A percentile compares a stretch with the other conserved stretches of the same genome.
Evolutionary conservation across 164 flowering plant species (phyloP).

Genomic region (grape (Vitis vinifera)): DNA sequence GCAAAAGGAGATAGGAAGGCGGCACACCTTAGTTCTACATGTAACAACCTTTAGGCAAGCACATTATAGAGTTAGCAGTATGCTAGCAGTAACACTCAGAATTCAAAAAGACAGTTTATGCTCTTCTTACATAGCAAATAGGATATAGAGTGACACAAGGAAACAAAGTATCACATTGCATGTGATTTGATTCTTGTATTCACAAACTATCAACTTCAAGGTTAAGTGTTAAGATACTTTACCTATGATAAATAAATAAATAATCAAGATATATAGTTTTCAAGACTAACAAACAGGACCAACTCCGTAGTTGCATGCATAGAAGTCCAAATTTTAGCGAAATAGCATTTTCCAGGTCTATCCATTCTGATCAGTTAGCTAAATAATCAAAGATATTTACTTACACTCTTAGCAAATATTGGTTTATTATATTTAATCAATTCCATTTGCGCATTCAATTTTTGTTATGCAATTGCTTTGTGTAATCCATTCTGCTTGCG

Average conservation of each 20-base stretch:
- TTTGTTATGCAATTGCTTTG: too few species aligned
- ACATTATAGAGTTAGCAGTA: background rate
- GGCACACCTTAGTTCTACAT: background rate
- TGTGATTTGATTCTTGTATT: background rate
- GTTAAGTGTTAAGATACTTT: too few species aligned
- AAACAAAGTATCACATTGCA: background rate
- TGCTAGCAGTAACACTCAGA: too few species aligned
- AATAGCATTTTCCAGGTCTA: background rate
- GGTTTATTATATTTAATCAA: background rate
- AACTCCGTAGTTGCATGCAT: background rate
- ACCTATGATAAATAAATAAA: background rate
- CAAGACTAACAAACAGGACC: background rate
- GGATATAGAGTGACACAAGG: background rate
- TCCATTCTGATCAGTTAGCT: background rate
- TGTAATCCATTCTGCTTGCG: too few species aligned
- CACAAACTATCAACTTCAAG: too few species aligned
- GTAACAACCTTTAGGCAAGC: background rate
- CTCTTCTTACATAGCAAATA: too few species aligned
- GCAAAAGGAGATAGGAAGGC: background rate
- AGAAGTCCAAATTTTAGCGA: background rate
- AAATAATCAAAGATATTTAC: background rate
- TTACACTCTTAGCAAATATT: background rate
- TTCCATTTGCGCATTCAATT: too few species aligned
- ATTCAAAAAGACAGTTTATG: background rate
- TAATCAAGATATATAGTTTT: background rate